Evolutionary conservation across 257 asterid species (phyloP).

Genomic region (Solanum gandarillasii): DNA sequence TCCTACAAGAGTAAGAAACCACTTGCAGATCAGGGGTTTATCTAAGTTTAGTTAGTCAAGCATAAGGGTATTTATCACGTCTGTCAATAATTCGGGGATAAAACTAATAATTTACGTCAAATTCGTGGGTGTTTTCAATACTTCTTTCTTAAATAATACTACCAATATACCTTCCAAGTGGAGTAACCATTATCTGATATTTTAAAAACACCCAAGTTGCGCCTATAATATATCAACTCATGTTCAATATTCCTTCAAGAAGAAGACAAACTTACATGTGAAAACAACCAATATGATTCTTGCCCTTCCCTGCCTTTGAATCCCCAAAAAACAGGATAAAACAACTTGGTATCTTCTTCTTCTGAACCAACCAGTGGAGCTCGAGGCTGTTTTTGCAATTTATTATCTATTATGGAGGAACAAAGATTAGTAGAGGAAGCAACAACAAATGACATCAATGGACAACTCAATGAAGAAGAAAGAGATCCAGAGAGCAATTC

Average conservation of each 20-base stretch:
- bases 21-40: no score
- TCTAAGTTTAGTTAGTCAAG: not conserved
- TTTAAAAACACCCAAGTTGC: not conserved
- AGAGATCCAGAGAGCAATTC: slow-evolving; percentile 63
- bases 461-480: slow-evolving; percentile 16
- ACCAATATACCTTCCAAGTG: not conserved
- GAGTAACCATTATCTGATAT: not conserved
- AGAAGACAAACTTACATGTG: not conserved
- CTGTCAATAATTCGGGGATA: accelerated
- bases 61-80: no score
- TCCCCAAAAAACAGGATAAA: not conserved
- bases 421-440: slow-evolving; percentile 14
- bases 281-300: not conserved
- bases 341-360: not conserved
- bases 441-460: not conserved
- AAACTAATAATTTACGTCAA: no score
- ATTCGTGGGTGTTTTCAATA: accelerated
- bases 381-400: not conserved
- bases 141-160: no score
- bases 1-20: not conserved
- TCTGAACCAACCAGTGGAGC: not conserved
- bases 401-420: slow-evolving; percentile 20
- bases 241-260: not conserved
- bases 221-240: not conserved
- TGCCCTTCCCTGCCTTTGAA: not conserved